Conservation (phyloP, 73 alveolate genomes). For the Urostyla sp. region DNA sequence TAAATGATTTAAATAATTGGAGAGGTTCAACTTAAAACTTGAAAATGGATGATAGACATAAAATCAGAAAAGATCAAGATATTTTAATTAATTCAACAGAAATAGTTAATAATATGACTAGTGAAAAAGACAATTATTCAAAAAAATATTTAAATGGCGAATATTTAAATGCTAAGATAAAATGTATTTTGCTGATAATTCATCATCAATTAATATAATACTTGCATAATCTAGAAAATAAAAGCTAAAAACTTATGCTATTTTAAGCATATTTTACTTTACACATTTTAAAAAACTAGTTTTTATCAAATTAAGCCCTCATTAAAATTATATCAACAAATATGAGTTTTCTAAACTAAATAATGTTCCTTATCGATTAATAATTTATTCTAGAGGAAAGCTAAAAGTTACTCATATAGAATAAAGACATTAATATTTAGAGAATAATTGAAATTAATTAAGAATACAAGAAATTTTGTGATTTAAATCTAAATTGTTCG, state of each 20-base stretch:
- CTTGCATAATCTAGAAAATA: no score
- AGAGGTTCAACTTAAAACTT: no score
- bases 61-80: no score
- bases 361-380: conserved; percentile 28
- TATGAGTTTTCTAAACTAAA: neutral
- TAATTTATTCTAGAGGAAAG: conserved; percentile 31
- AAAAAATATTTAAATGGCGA: no score
- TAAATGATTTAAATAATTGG: no score
- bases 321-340: neutral
- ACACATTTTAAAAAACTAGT: conserved; percentile 2
- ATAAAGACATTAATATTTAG: neutral
- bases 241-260: conserved; percentile 8
- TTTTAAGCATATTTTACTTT: conserved; percentile 44
- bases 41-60: no score
- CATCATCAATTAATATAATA: no score
- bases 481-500: conserved; percentile 4
- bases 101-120: no score
- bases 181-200: no score
- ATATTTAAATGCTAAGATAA: no score
- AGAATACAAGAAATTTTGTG: conserved; percentile 11
- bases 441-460: neutral
- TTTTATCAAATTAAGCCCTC: conserved; percentile 18
- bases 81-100: no score
- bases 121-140: no score
- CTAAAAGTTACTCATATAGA: neutral